A percentile compares a stretch with the other conserved stretches of the same genome.
Evolutionary conservation across 495 filamentous ascomycete species (phyloP).

Genomic region (Daldinia bambusicola): DNA sequence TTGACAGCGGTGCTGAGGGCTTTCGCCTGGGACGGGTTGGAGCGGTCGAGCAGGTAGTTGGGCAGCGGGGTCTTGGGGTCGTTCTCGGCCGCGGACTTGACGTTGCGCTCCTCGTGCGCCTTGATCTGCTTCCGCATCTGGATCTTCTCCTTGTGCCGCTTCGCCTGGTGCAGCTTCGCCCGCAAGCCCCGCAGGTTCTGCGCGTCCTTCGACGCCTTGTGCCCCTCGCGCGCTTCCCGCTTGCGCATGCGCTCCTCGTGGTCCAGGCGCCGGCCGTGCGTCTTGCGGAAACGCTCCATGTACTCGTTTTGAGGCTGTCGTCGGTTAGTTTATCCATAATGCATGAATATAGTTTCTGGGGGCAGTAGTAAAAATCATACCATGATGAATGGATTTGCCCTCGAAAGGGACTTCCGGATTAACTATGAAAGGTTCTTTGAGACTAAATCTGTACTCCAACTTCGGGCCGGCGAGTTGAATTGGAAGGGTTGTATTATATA

Average conservation of each 20-base stretch:
- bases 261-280: constrained; percentile 79
- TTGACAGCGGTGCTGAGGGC: constrained; percentile 85
- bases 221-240: constrained; percentile 83
- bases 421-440: background rate
- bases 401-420: constrained; percentile 45
- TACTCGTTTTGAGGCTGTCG: constrained; percentile 90
- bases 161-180: constrained; percentile 94
- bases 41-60: constrained; percentile 89
- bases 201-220: constrained; percentile 85
- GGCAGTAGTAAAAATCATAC: constrained; percentile 11
- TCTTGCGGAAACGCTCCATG: constrained; percentile 88
- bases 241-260: constrained; percentile 93
- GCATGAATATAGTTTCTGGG: too few relatives aligned
- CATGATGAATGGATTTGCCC: constrained; percentile 43
- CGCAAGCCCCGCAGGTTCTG: constrained; percentile 91
- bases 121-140: constrained; percentile 98
- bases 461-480: background rate
- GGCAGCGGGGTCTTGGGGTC: constrained; percentile 79
- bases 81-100: constrained; percentile 88
- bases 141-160: constrained; percentile 96
- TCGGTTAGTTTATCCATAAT: background rate
- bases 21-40: constrained; percentile 87
- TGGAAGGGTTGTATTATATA: background rate
- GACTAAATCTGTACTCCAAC: background rate
- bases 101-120: constrained; percentile 91